Percentiles rank a stretch among this genome's conserved stretches.
Conservation (phyloP, 192 early-diverging fungal species). For the Phlyctochytrium planicorne region DNA sequence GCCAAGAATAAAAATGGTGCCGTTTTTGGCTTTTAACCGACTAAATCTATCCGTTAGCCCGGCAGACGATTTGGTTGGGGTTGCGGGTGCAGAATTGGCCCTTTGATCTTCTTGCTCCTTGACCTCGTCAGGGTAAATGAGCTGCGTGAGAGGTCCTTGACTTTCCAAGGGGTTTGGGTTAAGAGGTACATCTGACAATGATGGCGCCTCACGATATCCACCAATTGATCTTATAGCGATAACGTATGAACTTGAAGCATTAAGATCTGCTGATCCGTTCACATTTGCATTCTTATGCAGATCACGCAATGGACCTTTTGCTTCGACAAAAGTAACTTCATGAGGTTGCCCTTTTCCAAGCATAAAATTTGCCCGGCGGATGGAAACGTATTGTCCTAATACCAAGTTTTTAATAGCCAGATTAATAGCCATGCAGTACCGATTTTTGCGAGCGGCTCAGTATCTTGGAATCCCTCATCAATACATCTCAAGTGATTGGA, state of each 20-base stretch:
- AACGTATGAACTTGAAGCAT: background rate
- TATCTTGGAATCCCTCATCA: conserved; percentile 30
- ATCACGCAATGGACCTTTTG: background rate
- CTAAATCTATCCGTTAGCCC: too few species aligned
- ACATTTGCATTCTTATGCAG: background rate
- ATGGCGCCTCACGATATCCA: background rate
- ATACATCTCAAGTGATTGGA: conserved; percentile 47
- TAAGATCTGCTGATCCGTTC: background rate
- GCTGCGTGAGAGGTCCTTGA: too few species aligned
- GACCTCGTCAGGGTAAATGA: too few species aligned
- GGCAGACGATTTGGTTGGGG: too few species aligned
- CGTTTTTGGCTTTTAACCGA: too few species aligned
- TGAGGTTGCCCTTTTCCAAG: background rate
- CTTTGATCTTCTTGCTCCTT: too few species aligned
- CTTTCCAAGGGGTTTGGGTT: too few species aligned
- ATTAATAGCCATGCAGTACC: too few species aligned
- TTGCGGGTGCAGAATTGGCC: too few species aligned
- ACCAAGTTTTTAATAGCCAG: too few species aligned
- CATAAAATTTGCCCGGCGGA: background rate
- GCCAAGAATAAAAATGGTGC: conserved; percentile 39
- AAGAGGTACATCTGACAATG: too few species aligned
- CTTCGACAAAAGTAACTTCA: background rate
- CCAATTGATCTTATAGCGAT: background rate
- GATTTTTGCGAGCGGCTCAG: conserved; percentile 28
- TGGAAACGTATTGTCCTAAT: background rate